Percentiles rank a stretch among this genome's conserved stretches.
phyloP scores from a whole-genome alignment of 176 grass and related monocot genomes.

The Phyllostachys edulis region DNA sequence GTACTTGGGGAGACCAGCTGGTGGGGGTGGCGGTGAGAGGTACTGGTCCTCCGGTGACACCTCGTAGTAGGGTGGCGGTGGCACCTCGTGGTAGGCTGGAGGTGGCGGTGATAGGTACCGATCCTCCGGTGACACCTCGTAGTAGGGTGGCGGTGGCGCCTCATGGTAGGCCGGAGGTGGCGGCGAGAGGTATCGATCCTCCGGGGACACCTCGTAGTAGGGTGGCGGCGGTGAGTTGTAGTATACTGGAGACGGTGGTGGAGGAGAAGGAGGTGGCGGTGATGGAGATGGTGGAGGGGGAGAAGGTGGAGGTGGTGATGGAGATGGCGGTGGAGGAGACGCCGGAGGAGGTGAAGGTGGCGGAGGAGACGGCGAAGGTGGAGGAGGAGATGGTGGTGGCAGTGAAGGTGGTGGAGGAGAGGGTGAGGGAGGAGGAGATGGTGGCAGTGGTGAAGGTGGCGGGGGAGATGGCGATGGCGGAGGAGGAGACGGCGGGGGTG shows the following conservation, averaged over 20 bases:
- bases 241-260: background rate
- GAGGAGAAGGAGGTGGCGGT: slow-evolving; percentile 16
- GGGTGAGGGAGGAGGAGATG: background rate
- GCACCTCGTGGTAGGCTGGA: background rate
- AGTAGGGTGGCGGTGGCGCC: slow-evolving; percentile 32
- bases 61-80: slow-evolving; percentile 31
- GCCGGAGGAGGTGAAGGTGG: background rate
- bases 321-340: background rate
- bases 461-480: background rate
- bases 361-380: background rate
- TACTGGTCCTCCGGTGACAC: slow-evolving; percentile 44
- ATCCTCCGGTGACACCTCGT: slow-evolving; percentile 40
- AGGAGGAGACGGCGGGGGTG: background rate
- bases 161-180: slow-evolving; percentile 27
- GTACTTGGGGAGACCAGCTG: slow-evolving; percentile 28
- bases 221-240: background rate
- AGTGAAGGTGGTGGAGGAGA: background rate
- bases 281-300: slow-evolving; percentile 26
- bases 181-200: slow-evolving; percentile 39
- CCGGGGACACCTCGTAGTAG: slow-evolving; percentile 34
- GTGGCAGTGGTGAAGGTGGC: background rate
- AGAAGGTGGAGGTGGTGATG: background rate
- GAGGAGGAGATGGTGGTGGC: background rate
- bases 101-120: slow-evolving; percentile 31
- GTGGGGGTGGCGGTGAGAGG: slow-evolving; percentile 39